phyloP scores from a whole-genome alignment of 2,329 filamentous ascomycete species.

The Pseudogymnoascus sp. region DNA sequence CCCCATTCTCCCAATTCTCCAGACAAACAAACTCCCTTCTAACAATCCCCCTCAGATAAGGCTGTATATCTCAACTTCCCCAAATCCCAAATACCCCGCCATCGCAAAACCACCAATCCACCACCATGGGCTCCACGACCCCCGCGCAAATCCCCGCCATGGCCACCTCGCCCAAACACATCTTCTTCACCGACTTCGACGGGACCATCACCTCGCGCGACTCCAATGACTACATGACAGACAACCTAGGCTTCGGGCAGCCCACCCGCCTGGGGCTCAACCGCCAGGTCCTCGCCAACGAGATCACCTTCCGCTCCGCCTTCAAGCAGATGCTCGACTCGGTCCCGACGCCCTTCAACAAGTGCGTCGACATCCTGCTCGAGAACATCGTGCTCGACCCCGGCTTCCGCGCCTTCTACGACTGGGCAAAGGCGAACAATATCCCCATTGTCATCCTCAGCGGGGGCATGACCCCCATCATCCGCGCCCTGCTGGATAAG shows the following conservation, averaged over 20 bases:
- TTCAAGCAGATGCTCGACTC: conserved; percentile 92
- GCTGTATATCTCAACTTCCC: neutral
- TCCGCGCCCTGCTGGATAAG: conserved; percentile 71
- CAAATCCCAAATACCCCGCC: neutral
- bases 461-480: conserved; percentile 88
- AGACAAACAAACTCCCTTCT: neutral
- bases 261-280: conserved; percentile 66
- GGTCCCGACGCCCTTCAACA: conserved; percentile 67
- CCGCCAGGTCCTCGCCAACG: conserved; percentile 63
- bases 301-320: conserved; percentile 69
- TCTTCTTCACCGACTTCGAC: conserved; percentile 99
- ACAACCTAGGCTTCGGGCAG: conserved; percentile 78
- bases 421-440: conserved; percentile 72
- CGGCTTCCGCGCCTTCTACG: conserved; percentile 77
- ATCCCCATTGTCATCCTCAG: conserved; percentile 88
- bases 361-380: conserved; percentile 72
- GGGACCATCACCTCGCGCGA: conserved; percentile 78
- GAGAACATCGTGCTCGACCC: conserved; percentile 85
- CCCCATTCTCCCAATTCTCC: neutral
- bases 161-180: conserved; percentile 69
- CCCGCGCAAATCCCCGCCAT: conserved; percentile 44
- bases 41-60: neutral
- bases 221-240: conserved; percentile 67
- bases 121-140: conserved; percentile 26
- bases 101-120: conserved; percentile 1